Base-by-base conservation (phyloP, 768 basidiomycete species). In the Steccherinum ochraceum region DNA sequence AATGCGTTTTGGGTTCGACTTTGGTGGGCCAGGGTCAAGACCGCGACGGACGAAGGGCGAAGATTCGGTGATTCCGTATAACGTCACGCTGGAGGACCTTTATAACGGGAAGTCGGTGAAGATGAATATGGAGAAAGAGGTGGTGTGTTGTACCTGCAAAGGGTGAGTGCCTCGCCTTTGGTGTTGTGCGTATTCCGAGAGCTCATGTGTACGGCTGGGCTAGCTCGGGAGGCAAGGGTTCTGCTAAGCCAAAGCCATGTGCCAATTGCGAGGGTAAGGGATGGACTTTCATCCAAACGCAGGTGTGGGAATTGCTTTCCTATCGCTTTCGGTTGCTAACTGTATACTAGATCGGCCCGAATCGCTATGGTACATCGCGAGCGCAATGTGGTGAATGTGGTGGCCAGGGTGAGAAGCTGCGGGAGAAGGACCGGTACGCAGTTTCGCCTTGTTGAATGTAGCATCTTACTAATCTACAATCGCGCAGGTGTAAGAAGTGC, bases 61-160 rank as follows among this genome's bases (percentile, higher is more conserved):
- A 58, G 84, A 93, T 63, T 79, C 84, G 19, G 72, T 84, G 43
- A 82, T 92, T 56, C 80, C 83, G 3, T 87, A 94, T 64, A 77
- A 89, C 39, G 89, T 95, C 48, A 86, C 89, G 3, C 75, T 98
- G 24, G 94, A 96, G 67, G 94, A 98, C 64, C 71, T 94, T 19
- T 97, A 92, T 69, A 89, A 86, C 51, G 95, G 94, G 24, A 94
- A 93, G 68, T 79, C 77, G 10, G 84, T 93, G 51, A 89, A 84
- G 63, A 82, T 97, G 73, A 89, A 82, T 58, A 80, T 96, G 74
- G 93, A 95, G 68, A 85, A 90, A 60, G 84, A 92, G 62, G 70
- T 85, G 7, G 69, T 89, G 2, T 97, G 95, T 66, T 73, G 72
- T 12, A 68, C 70, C 12, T 98, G 95, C 67, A 84, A 83, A 65